Evolutionary conservation across 2,329 filamentous ascomycete genomes (phyloP).

Genomic region (Alternaria brassicae): DNA sequence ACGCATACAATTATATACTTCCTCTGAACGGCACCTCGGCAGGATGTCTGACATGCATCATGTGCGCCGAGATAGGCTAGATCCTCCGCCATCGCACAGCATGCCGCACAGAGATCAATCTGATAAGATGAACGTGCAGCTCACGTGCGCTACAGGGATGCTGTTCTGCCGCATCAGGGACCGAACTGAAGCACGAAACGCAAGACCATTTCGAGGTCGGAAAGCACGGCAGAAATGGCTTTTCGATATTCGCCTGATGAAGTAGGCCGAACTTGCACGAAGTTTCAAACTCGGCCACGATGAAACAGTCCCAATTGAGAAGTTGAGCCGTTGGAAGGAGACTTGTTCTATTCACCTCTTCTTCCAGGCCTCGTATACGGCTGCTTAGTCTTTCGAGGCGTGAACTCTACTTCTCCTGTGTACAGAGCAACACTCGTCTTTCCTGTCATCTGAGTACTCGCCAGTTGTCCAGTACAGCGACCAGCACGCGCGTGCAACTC

Average conservation of each 20-base stretch:
- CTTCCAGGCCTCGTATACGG: not conserved
- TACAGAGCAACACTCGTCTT: not conserved
- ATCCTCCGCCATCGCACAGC: conserved; percentile 22
- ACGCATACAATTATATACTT: not conserved
- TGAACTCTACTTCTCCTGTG: not conserved
- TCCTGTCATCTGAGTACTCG: not conserved
- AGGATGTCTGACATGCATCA: conserved; percentile 3
- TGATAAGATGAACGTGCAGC: conserved; percentile 35
- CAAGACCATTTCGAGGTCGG: conserved; percentile 8
- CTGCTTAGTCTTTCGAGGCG: not conserved
- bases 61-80: conserved; percentile 22
- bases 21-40: not conserved
- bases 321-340: not conserved
- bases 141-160: conserved; percentile 3
- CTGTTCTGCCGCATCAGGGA: not conserved
- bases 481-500: not conserved
- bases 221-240: not conserved
- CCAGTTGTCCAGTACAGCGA: not conserved
- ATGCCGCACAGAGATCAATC: conserved; percentile 11
- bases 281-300: conserved; percentile 25
- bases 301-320: conserved; percentile 16
- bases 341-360: not conserved
- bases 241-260: conserved; percentile 19
- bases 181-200: conserved; percentile 16
- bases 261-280: conserved; percentile 14